Conservation (phyloP, 2,329 filamentous ascomycete species). For the Nothopassalora personata region DNA sequence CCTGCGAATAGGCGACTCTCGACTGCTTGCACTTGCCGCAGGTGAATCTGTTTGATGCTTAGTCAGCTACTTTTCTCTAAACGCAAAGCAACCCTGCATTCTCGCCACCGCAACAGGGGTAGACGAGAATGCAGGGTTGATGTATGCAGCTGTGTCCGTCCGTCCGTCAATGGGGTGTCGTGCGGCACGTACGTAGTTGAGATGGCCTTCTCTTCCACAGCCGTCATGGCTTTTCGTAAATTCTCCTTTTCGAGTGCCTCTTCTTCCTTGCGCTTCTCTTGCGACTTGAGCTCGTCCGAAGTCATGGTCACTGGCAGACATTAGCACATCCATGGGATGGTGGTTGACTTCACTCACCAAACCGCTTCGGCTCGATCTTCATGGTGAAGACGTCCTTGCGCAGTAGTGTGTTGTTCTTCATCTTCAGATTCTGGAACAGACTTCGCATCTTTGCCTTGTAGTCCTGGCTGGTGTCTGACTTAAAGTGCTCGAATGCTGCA, state of each 20-base stretch:
- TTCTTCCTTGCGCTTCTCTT: slow-evolving; percentile 71
- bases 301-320: slow-evolving; percentile 63
- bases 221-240: slow-evolving; percentile 94
- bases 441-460: slow-evolving; percentile 90
- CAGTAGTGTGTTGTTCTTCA: slow-evolving; percentile 76
- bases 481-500: slow-evolving; percentile 65
- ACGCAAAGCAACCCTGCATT: slow-evolving; percentile 31
- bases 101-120: slow-evolving; percentile 8
- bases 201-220: slow-evolving; percentile 85
- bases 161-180: background rate
- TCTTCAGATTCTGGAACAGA: slow-evolving; percentile 91
- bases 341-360: slow-evolving; percentile 37
- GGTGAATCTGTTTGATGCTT: slow-evolving; percentile 61
- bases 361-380: slow-evolving; percentile 64
- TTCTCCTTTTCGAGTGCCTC: slow-evolving; percentile 79
- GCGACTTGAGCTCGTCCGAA: slow-evolving; percentile 84
- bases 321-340: background rate
- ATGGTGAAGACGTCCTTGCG: slow-evolving; percentile 70
- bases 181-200: slow-evolving; percentile 28
- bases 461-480: slow-evolving; percentile 62
- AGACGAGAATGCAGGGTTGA: slow-evolving; percentile 14
- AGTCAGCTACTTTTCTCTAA: slow-evolving; percentile 16
- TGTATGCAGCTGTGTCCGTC: background rate
- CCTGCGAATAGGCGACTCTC: slow-evolving; percentile 93
- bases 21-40: slow-evolving; percentile 90